phyloP scores from a whole-genome alignment of 1,139 yeast species.

The Eremothecium gossypii region DNA sequence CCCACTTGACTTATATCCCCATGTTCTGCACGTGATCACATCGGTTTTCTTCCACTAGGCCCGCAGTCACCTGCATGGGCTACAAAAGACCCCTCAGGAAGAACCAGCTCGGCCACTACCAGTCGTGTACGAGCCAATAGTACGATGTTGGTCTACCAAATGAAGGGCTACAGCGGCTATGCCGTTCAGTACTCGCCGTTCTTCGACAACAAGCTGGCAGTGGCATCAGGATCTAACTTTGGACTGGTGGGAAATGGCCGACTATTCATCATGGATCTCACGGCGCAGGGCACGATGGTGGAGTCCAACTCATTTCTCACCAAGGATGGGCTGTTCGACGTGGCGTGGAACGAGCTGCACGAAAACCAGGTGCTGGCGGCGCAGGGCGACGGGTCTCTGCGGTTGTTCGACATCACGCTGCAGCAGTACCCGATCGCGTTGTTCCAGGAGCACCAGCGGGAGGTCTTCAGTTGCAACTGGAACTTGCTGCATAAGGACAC shows the following conservation, averaged over 20 bases:
- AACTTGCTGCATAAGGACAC: slow-evolving; percentile 64
- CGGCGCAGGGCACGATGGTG: slow-evolving; percentile 50
- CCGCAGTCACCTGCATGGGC: too few species aligned
- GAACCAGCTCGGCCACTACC: too few species aligned
- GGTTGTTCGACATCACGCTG: slow-evolving; percentile 67
- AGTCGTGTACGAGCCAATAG: too few species aligned
- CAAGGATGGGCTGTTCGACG: slow-evolving; percentile 84
- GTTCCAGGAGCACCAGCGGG: slow-evolving; percentile 71
- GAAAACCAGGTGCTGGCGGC: slow-evolving; percentile 80
- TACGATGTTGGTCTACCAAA: slow-evolving; percentile 62
- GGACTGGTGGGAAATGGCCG: slow-evolving; percentile 94
- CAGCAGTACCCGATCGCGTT: slow-evolving; percentile 65
- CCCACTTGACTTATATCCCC: too few species aligned
- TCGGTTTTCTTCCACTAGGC: too few species aligned
- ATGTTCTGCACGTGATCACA: too few species aligned
- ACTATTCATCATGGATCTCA: slow-evolving; percentile 58
- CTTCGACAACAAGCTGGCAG: slow-evolving; percentile 81
- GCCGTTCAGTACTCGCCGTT: slow-evolving; percentile 87
- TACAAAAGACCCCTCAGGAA: too few species aligned
- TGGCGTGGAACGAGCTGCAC: slow-evolving; percentile 84
- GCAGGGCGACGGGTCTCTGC: slow-evolving; percentile 83
- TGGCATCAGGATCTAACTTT: slow-evolving; percentile 84
- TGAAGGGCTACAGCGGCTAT: slow-evolving; percentile 80
- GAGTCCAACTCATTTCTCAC: slow-evolving; percentile 67
- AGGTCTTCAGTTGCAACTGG: slow-evolving; percentile 87